phyloP scores from a whole-genome alignment of 441 rosid genomes.

The Brassica hybrid region DNA sequence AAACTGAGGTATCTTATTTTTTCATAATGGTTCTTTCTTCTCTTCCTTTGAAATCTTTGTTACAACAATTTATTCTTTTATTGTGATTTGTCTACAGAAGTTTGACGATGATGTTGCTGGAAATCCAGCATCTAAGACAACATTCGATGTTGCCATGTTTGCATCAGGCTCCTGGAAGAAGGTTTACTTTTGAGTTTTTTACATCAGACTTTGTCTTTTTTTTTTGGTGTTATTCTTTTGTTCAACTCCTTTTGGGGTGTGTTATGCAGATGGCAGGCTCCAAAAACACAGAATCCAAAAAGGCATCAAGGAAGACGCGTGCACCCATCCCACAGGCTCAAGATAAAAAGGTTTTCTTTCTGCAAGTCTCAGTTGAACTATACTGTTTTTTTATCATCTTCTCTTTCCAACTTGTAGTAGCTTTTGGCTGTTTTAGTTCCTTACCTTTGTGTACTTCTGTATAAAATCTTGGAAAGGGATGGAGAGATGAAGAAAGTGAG shows the following conservation, averaged over 20 bases:
- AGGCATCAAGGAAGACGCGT: constrained; percentile 39
- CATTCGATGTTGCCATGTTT: constrained; percentile 79
- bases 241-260: constrained; percentile 15
- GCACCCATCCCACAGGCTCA: constrained; percentile 42
- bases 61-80: background rate
- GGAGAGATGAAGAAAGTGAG: constrained; percentile 59
- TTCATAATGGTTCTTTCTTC: constrained; percentile 10
- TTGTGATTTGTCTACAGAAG: constrained; percentile 48
- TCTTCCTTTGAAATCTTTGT: constrained; percentile 6
- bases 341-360: constrained; percentile 51
- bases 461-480: constrained; percentile 46
- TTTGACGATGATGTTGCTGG: constrained; percentile 53
- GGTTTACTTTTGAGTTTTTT: constrained; percentile 45
- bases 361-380: background rate
- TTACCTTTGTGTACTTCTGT: constrained; percentile 20
- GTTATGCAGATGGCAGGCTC: constrained; percentile 58
- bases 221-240: background rate
- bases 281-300: constrained; percentile 46
- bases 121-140: constrained; percentile 67
- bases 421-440: constrained; percentile 3
- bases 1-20: constrained; percentile 49
- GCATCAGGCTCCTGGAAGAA: constrained; percentile 81
- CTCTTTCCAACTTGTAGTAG: background rate
- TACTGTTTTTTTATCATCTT: background rate
- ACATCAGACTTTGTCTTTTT: background rate